phyloP scores from a whole-genome alignment of 805 yeast genomes.

The Candida boleticola region DNA sequence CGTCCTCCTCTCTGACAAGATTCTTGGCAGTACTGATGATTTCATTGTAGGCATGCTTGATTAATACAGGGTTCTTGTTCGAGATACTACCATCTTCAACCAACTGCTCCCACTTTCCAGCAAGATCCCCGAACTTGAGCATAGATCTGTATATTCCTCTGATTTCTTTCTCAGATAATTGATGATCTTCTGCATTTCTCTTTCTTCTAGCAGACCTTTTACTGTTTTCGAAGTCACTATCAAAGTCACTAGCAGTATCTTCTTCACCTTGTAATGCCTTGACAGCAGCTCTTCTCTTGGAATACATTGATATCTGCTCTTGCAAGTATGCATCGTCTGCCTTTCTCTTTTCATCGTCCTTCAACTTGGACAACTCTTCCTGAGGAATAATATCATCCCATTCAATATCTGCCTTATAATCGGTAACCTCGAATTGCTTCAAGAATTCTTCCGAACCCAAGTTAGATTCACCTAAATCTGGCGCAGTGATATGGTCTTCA shows the following conservation, averaged over 20 bases:
- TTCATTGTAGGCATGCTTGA: conserved; percentile 75
- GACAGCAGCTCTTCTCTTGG: conserved; percentile 75
- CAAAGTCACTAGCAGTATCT: conserved; percentile 39
- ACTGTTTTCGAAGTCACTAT: conserved; percentile 39
- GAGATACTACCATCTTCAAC: conserved; percentile 88
- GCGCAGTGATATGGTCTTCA: conserved; percentile 94
- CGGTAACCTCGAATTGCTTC: conserved; percentile 97
- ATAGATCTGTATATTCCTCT: conserved; percentile 83
- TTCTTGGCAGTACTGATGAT: conserved; percentile 60
- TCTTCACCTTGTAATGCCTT: conserved; percentile 45
- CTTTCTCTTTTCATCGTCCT: conserved; percentile 85
- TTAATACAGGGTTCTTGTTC: conserved; percentile 75
- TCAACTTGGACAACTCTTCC: conserved; percentile 82
- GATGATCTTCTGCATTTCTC: conserved; percentile 39
- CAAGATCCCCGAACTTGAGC: conserved; percentile 75
- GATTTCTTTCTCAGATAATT: conserved; percentile 80
- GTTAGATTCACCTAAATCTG: conserved; percentile 95
- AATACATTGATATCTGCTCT: conserved; percentile 85
- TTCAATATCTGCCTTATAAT: conserved; percentile 95
- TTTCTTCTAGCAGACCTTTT: conserved; percentile 31
- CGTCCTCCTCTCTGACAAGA: conserved; percentile 63
- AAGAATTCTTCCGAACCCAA: conserved; percentile 97
- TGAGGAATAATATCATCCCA: conserved; percentile 99
- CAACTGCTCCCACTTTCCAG: conserved; percentile 75
- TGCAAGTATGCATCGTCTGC: conserved; percentile 83